Conservation (phyloP, 2,329 filamentous ascomycete genomes). For the Colletotrichum chrysophilum region DNA sequence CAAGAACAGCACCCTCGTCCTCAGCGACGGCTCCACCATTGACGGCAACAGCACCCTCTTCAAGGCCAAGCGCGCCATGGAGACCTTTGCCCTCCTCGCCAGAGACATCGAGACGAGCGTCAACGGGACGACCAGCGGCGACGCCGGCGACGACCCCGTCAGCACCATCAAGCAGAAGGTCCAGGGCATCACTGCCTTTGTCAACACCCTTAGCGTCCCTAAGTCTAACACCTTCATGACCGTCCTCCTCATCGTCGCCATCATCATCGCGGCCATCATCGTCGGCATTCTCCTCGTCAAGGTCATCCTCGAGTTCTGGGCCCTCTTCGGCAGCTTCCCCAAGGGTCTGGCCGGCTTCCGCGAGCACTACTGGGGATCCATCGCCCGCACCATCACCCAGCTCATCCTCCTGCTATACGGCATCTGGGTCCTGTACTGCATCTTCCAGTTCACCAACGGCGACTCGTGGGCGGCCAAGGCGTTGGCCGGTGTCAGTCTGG, state of each 20-base stretch:
- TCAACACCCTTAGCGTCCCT: slow-evolving; percentile 84
- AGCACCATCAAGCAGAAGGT: slow-evolving; percentile 51
- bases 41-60: slow-evolving; percentile 29
- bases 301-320: slow-evolving; percentile 88
- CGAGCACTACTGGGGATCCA: slow-evolving; percentile 93
- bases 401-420: slow-evolving; percentile 92
- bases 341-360: slow-evolving; percentile 82
- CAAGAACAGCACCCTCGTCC: slow-evolving; percentile 77
- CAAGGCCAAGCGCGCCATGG: slow-evolving; percentile 50
- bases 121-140: slow-evolving; percentile 37
- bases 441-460: slow-evolving; percentile 92
- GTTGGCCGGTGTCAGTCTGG: slow-evolving; percentile 82
- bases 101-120: slow-evolving; percentile 57
- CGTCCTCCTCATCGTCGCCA: slow-evolving; percentile 85
- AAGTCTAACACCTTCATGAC: slow-evolving; percentile 96
- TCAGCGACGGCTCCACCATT: slow-evolving; percentile 62
- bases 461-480: slow-evolving; percentile 93
- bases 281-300: slow-evolving; percentile 90
- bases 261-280: slow-evolving; percentile 82
- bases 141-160: slow-evolving; percentile 23
- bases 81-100: slow-evolving; percentile 53
- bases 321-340: slow-evolving; percentile 87
- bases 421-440: slow-evolving; percentile 93
- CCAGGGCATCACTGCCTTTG: slow-evolving; percentile 79
- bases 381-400: slow-evolving; percentile 87